Evolutionary conservation across 306 rosid species (phyloP), one percentile per base, ranked within the genome.

Genomic region (Dalbergia oliveri): DNA sequence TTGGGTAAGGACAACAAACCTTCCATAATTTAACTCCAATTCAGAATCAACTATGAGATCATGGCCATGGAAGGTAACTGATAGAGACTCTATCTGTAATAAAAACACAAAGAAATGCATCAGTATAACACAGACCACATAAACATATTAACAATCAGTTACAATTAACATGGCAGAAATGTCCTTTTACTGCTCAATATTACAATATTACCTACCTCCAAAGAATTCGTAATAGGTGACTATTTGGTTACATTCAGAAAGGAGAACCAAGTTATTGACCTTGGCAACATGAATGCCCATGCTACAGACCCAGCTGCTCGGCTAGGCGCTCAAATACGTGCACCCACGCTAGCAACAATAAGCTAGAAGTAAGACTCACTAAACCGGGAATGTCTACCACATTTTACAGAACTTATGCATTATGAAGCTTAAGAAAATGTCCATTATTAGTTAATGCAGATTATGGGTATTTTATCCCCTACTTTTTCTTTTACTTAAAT

Each of bases 31-130:
- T 10, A 95, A 91, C 96, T 95, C 99, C 88, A 95, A 84, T 58
- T 93, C 98, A 79, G 98, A 85, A 84, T 95, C 99, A 66, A 95
- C 98, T 47, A 95, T 93, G 61, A 93, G 91, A 81, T 95, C 99
- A 50, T 95, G 97, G 39, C 99, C 99, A 60, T 95, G 99, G 63
- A 95, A 95, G 2, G 99, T 95, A 63, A 95, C 99, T 6, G 99
- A 85, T n/a, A 95, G 80, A 39, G 99, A 93, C 81, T 95, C 96
- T 73, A 95, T 90, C 99, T 95, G 96, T 86, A 84, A 78, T 60
- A 15, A 69, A 63, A 49, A 81, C 6, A 43, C 23, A 79, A 37
- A 6, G 41, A 69, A 73, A 64, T 23, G 60, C 60, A 76, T 82
- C 61, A 75, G 45, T 31, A 34, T 23, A 41, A 31, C 34, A 44